Evolutionary conservation across 2,329 filamentous ascomycete genomes (phyloP), one percentile per base, ranked within the genome.

Genomic region (Leptodontidium sp.): DNA sequence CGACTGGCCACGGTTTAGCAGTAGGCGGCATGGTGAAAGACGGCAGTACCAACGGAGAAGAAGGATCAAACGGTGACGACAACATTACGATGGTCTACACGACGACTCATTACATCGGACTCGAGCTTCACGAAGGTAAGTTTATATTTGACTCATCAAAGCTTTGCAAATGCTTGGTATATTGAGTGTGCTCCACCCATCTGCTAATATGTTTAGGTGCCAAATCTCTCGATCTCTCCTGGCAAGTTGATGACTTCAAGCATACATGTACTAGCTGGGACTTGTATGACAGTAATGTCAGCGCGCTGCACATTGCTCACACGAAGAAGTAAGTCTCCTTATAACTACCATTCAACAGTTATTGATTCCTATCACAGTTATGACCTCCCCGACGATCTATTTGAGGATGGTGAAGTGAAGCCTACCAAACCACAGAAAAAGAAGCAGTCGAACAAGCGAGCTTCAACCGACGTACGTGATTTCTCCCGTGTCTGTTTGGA

Each of bases 31-130:
- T 78, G 53, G 79, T 77, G 49, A 82, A 83, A 59, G 76, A 82
- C 15, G 78, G 80, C 40, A 71, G 76, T 32, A 73, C 76, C 61
- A 79, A 80, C 50, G 79, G 76, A 35, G 79, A 82, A 32, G 80
- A 82, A 69, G 80, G 81, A 43, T 50, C 75, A n/a, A 75, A 78
- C 26, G 70, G 74, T 65, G 77, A 78, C 43, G 73, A 74, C 38
- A 74, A 75, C 50, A 62, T 70, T 21, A 76, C 75, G 14, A 75
- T 76, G 66, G 83, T 98, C 35, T 97, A 93, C 78, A 98, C 95
- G 0, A 94, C 93, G 29, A 98, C 94, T 1, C 95, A 94, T 79
- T 99, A 98, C 78, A 93, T 99, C 77, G 96, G 96, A 45, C 85
- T 98, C 59, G 91, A 95, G 75, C 82, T 98, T 66, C 85, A 86